phyloP scores from a whole-genome alignment of 306 rosid genomes.

The Pterocarpus macrocarpus region DNA sequence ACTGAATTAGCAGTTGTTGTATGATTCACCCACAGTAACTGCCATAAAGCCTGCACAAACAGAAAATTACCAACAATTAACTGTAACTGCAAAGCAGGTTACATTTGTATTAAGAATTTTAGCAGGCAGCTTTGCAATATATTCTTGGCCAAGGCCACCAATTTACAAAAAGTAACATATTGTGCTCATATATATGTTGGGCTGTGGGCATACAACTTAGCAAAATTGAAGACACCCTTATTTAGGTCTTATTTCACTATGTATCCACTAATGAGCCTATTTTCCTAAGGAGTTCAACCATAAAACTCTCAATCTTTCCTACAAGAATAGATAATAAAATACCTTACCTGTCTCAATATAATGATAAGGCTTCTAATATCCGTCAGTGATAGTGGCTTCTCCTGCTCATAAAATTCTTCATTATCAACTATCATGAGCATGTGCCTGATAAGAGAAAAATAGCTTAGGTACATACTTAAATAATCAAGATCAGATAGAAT shows the following conservation, averaged over 20 bases:
- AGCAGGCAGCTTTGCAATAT: constrained; percentile 8
- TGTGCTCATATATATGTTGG: not conserved
- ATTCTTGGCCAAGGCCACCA: not conserved
- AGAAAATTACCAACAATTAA: constrained; percentile 2
- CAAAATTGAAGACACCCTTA: not conserved
- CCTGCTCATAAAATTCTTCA: constrained; percentile 91
- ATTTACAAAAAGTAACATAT: not conserved
- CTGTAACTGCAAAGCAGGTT: not conserved
- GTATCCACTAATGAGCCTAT: constrained; percentile 1
- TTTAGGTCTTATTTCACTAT: not conserved
- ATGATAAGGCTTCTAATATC: constrained; percentile 77
- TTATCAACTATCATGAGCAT: constrained; percentile 86
- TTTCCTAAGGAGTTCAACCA: constrained; percentile 13
- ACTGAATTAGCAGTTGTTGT: constrained; percentile 53
- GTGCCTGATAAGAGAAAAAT: constrained; percentile 64
- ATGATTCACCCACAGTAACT: constrained; percentile 85
- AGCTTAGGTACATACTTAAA: not conserved
- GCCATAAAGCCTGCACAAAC: constrained; percentile 80
- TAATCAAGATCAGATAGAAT: constrained; percentile 34
- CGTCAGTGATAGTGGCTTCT: constrained; percentile 75
- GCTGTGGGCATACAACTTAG: not conserved
- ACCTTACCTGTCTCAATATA: constrained; percentile 81
- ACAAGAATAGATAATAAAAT: constrained; percentile 7
- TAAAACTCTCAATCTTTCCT: constrained; percentile 12
- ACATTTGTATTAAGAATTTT: not conserved